Evolutionary conservation across 352 stramenopile genomes (phyloP).

Genomic region (Phytopythium kandeliae): DNA sequence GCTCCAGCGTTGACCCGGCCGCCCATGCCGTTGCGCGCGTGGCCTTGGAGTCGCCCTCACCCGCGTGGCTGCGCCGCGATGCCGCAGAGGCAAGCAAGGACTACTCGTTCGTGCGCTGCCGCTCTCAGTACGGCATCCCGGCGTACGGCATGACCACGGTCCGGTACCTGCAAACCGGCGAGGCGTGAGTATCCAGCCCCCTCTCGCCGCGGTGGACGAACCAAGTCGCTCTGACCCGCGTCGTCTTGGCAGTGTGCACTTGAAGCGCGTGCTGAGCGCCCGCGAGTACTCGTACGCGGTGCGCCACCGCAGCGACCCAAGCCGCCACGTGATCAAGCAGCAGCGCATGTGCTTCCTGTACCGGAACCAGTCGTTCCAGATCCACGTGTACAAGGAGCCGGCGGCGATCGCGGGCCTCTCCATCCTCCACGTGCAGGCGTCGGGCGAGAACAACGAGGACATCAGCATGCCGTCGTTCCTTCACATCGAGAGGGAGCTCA

Average conservation of each 20-base stretch:
- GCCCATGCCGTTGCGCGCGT: no score
- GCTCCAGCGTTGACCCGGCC: neutral
- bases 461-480: conserved; percentile 74
- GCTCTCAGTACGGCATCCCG: conserved; percentile 78
- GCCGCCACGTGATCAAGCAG: conserved; percentile 80
- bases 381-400: conserved; percentile 85
- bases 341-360: conserved; percentile 85
- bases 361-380: conserved; percentile 84
- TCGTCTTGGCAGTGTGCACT: conserved; percentile 44
- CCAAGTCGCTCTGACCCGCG: neutral
- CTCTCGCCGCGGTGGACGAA: neutral
- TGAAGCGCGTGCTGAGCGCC: conserved; percentile 79
- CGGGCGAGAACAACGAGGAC: conserved; percentile 41
- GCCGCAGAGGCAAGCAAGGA: conserved; percentile 70
- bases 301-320: conserved; percentile 62
- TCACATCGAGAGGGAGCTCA: conserved; percentile 60
- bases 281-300: conserved; percentile 83
- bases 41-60: neutral
- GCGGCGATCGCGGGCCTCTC: conserved; percentile 45
- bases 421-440: conserved; percentile 76
- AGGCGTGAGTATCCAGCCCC: conserved; percentile 40
- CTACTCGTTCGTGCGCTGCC: conserved; percentile 82
- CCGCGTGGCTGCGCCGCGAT: conserved; percentile 1
- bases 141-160: conserved; percentile 86
- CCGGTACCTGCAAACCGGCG: conserved; percentile 67